phyloP scores from a whole-genome alignment of 352 stramenopile genomes.

The Pelagophyceae sp. region DNA sequence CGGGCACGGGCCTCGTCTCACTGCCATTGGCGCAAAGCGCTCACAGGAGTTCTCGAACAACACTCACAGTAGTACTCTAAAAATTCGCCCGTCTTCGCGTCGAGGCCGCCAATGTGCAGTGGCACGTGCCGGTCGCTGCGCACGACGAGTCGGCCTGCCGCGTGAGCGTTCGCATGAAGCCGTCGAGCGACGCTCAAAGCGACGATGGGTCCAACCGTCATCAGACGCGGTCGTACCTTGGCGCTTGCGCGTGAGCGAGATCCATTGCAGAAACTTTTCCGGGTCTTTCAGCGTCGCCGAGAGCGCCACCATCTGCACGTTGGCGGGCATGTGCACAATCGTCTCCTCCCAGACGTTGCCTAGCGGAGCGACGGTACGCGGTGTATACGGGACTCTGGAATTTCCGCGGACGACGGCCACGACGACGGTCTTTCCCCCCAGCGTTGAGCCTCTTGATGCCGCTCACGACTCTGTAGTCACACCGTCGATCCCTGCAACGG shows the following conservation, averaged over 20 bases:
- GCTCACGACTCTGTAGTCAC: too few relatives aligned
- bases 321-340: conserved; percentile 67
- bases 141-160: background rate
- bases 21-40: too few relatives aligned
- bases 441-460: too few relatives aligned
- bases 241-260: conserved; percentile 35
- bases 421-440: too few relatives aligned
- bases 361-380: too few relatives aligned
- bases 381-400: too few relatives aligned
- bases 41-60: background rate
- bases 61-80: background rate
- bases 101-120: conserved; percentile 2
- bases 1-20: background rate
- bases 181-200: too few relatives aligned
- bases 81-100: conserved; percentile 14
- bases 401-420: too few relatives aligned
- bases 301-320: conserved; percentile 68
- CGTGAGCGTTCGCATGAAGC: too few relatives aligned
- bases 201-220: too few relatives aligned
- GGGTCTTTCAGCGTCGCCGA: conserved; percentile 71
- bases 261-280: conserved; percentile 69
- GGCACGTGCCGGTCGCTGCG: conserved; percentile 8
- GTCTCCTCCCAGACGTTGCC: conserved; percentile 74
- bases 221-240: too few relatives aligned
- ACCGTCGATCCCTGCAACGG: too few relatives aligned